Base-by-base conservation (phyloP, 441 rosid species). In the Eruca vesicaria region DNA sequence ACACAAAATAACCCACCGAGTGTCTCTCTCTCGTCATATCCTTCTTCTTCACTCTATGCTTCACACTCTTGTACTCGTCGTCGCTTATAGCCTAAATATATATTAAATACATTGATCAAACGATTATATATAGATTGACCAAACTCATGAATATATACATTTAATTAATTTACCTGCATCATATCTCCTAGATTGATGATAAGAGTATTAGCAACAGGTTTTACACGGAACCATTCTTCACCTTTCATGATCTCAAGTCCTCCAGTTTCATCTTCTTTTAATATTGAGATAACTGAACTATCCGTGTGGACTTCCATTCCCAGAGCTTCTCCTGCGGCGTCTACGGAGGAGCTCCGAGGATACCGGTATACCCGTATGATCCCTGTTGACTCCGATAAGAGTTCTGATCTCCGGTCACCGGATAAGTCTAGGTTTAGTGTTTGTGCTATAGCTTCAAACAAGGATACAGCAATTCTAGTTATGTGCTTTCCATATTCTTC, bases 1-100 rank as follows among this genome's bases (percentile, higher is more conserved):
- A 93, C 61, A 90, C 90, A 12, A 93, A 93, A 70, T 93, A 93
- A 73, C 98, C 87, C 2, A 91, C 70, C 4, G 98, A 93, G 19
- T 83, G 59, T 76, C 98, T 74, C 50, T 93, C 94, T 48, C 61
- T 38, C 2, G 66, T 18, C 52, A 2, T 65, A 28, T 61, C 57
- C 68, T 72, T 84, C 75, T 74, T 80, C 68, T 74, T 84, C 78
- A 91, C 98, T 62, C 90, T 86, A 69, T 91, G 97, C 12, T 56
- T 81, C 68, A 79, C 92, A 65, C 98, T 91, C 74, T 36, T 66
- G 79, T 81, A 91, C 45, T 79, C 79, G 26, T 91, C 94, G 6
- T 88, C 66, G 76, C 98, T 91, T 79, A 91, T 84, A 1, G 83
- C 98, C 96, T 91, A 58, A 28, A 56, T 14, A 29, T 2, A n/a